Evolutionary conservation across 768 basidiomycete genomes (phyloP).

Genomic region (Collybia mongolica): DNA sequence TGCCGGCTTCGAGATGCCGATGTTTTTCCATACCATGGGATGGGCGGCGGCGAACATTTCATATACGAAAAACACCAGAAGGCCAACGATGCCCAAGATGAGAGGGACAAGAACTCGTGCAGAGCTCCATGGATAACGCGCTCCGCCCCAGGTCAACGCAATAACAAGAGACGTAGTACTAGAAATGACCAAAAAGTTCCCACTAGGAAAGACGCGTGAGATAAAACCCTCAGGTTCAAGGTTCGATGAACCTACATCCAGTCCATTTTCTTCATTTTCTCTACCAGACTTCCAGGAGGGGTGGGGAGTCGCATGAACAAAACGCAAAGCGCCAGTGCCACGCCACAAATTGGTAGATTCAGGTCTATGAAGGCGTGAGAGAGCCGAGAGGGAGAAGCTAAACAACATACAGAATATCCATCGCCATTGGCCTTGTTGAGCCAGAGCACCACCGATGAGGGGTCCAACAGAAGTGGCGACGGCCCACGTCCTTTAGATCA

Average conservation of each 20-base stretch:
- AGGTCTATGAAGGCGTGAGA: constrained; percentile 24
- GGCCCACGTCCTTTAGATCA: not conserved
- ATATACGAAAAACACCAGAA: constrained; percentile 34
- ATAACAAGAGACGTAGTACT: constrained; percentile 30
- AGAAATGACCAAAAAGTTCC: constrained; percentile 38
- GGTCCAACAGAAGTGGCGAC: not conserved
- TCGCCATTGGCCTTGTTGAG: constrained; percentile 31
- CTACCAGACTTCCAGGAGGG: constrained; percentile 20
- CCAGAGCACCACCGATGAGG: constrained; percentile 32
- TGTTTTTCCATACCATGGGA: constrained; percentile 15
- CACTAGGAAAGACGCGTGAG: constrained; percentile 24
- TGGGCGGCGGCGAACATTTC: constrained; percentile 31
- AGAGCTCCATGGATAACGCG: constrained; percentile 39
- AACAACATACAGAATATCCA: constrained; percentile 33
- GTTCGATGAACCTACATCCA: constrained; percentile 35
- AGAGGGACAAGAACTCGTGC: constrained; percentile 42
- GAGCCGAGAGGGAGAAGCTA: not conserved
- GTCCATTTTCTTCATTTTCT: constrained; percentile 36
- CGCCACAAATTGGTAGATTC: constrained; percentile 34
- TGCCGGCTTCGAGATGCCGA: no score
- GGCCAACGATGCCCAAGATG: constrained; percentile 34
- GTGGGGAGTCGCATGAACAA: constrained; percentile 23
- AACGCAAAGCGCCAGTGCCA: constrained; percentile 24
- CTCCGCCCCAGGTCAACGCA: constrained; percentile 50
- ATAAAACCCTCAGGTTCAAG: not conserved